Percentiles rank a stretch among this genome's conserved stretches.
phyloP scores from a whole-genome alignment of 257 asterid species.

The Capsicum rhomboideum region DNA sequence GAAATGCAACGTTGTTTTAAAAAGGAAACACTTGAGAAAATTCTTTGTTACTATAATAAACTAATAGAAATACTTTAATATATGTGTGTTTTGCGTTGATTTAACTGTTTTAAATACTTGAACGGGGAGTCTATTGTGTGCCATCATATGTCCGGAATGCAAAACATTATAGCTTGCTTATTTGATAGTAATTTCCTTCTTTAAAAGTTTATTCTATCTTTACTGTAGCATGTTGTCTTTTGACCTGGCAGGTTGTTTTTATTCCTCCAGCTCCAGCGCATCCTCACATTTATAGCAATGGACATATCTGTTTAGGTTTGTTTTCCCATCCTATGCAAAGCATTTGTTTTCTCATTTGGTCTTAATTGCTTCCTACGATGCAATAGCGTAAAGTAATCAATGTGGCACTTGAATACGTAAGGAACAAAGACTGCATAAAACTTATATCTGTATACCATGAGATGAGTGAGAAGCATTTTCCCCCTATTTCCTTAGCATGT shows the following conservation, averaged over 20 bases:
- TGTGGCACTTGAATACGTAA: neutral
- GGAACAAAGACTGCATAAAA: neutral
- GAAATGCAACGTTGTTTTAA: neutral
- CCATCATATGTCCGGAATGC: neutral
- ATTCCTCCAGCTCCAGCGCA: slow-evolving; percentile 83
- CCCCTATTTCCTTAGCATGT: neutral
- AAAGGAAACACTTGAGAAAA: neutral
- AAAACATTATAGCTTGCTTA: neutral
- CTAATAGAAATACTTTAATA: neutral
- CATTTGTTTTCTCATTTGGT: neutral
- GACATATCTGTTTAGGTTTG: slow-evolving; percentile 92
- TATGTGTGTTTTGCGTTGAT: neutral
- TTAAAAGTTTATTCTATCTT: neutral
- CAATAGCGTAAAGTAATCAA: neutral
- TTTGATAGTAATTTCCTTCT: neutral
- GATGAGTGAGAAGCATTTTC: neutral
- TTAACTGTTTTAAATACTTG: neutral
- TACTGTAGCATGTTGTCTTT: neutral
- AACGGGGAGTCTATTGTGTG: neutral
- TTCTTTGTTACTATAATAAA: neutral
- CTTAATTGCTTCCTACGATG: neutral
- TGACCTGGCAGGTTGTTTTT: slow-evolving; percentile 52
- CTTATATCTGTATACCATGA: neutral
- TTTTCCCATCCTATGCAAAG: neutral
- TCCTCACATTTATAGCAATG: slow-evolving; percentile 92